These are phyloP conservation scores for Phytophthora ohioensis DNA, from an alignment of 352 stramenopile species.

Conservation along the genomic window DNA sequence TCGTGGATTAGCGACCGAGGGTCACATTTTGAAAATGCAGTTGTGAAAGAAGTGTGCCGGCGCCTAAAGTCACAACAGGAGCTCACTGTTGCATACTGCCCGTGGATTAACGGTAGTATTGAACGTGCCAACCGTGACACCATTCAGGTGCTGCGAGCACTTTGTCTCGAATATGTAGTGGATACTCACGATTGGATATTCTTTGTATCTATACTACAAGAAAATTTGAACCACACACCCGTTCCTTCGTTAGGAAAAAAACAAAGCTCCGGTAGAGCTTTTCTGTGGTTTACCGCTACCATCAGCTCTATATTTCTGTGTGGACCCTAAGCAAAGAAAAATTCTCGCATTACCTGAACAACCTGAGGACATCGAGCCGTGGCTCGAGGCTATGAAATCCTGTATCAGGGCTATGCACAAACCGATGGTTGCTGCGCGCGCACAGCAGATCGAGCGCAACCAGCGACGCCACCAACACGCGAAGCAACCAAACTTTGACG, in stretches of 20 bases:
- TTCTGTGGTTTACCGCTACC: conserved; percentile 28
- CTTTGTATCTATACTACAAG: conserved; percentile 32
- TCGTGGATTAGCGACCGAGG: conserved; percentile 38
- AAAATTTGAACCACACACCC: conserved; percentile 42
- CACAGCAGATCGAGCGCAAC: background rate
- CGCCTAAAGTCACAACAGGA: conserved; percentile 27
- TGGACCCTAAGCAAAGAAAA: too few species aligned
- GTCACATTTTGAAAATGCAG: conserved; percentile 41
- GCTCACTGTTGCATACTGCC: conserved; percentile 32
- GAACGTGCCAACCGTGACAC: conserved; percentile 38
- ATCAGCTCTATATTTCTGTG: too few species aligned
- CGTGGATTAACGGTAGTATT: conserved; percentile 50
- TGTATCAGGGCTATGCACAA: background rate
- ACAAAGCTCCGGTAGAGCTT: conserved; percentile 25
- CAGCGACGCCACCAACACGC: conserved; percentile 4
- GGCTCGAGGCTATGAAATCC: background rate
- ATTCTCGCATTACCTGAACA: too few species aligned
- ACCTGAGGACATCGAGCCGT: background rate
- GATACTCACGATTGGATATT: conserved; percentile 23
- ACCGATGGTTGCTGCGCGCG: background rate
- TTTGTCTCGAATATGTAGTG: conserved; percentile 30
- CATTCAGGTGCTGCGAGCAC: conserved; percentile 36
- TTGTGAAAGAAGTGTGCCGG: conserved; percentile 26
- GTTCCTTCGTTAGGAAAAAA: conserved; percentile 22
- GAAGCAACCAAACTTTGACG: conserved; percentile 22